Conservation (phyloP, 1,139 yeast species). For the Nadsonia commutata region DNA sequence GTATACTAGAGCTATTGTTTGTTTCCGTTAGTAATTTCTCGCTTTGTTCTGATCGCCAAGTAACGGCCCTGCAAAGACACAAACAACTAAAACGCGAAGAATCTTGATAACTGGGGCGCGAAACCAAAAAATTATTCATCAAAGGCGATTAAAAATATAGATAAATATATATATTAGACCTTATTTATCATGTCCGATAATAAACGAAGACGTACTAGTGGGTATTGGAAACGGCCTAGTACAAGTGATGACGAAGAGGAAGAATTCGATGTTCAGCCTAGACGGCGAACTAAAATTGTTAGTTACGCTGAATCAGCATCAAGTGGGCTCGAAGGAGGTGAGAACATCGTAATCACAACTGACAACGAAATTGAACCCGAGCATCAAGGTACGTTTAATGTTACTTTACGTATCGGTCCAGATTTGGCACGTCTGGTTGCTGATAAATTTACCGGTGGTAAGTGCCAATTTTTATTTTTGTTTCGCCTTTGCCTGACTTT, state of each 20-base stretch:
- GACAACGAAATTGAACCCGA: background rate
- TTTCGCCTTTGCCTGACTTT: slow-evolving; percentile 1
- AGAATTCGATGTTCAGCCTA: background rate
- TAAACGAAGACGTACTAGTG: slow-evolving; percentile 1
- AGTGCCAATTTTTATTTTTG: background rate
- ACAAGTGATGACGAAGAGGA: slow-evolving; percentile 6
- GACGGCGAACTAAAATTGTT: background rate
- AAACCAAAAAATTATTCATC: no score
- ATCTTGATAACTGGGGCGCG: no score
- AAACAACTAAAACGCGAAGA: no score
- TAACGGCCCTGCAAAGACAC: no score
- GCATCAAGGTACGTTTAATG: background rate
- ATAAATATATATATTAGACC: background rate
- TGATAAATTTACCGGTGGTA: background rate
- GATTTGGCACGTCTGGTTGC: background rate
- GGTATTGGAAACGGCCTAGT: slow-evolving; percentile 2
- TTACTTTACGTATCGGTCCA: background rate
- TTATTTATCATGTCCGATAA: background rate
- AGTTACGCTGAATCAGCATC: background rate
- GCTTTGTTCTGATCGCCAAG: no score
- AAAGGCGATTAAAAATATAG: slow-evolving; percentile 6
- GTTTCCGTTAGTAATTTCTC: no score
- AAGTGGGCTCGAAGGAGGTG: background rate
- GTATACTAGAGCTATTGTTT: no score
- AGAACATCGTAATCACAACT: background rate